Percentiles rank a stretch among this genome's conserved stretches.
These are phyloP conservation scores for Irpex rosettiformis DNA, from an alignment of 1,284 basidiomycete species.

Conservation along the genomic window DNA sequence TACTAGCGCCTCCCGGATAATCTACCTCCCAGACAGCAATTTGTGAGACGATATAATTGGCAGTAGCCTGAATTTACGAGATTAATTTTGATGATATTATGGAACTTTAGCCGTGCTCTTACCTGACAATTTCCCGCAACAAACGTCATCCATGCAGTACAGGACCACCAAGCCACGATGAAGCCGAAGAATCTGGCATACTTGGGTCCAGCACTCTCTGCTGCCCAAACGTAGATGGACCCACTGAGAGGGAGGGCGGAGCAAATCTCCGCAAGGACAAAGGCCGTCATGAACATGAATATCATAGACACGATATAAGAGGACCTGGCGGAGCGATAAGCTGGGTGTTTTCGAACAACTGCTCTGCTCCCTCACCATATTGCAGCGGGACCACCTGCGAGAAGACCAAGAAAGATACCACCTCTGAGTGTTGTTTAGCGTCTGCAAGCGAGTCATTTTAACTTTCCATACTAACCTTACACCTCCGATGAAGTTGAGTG, in stretches of 20 bases:
- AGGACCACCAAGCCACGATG: conserved; percentile 86
- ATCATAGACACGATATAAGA: conserved; percentile 76
- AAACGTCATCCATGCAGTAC: conserved; percentile 89
- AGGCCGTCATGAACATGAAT: conserved; percentile 83
- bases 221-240: conserved; percentile 89
- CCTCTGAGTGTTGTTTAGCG: conserved; percentile 42
- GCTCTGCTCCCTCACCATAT: conserved; percentile 49
- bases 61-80: conserved; percentile 53
- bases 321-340: conserved; percentile 46
- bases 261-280: conserved; percentile 82
- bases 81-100: too few relatives aligned
- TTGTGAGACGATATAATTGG: conserved; percentile 82
- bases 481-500: conserved; percentile 83
- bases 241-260: conserved; percentile 83
- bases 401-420: conserved; percentile 75
- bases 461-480: conserved; percentile 52
- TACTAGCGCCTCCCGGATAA: conserved; percentile 72
- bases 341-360: neutral
- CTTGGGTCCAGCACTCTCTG: conserved; percentile 82
- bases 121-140: conserved; percentile 81
- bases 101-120: too few relatives aligned
- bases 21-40: conserved; percentile 74
- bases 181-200: conserved; percentile 83
- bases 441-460: neutral
- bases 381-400: conserved; percentile 82